Evolutionary conservation across 352 stramenopile genomes (phyloP).

Genomic region (Phytophthora macrochlamydospora): DNA sequence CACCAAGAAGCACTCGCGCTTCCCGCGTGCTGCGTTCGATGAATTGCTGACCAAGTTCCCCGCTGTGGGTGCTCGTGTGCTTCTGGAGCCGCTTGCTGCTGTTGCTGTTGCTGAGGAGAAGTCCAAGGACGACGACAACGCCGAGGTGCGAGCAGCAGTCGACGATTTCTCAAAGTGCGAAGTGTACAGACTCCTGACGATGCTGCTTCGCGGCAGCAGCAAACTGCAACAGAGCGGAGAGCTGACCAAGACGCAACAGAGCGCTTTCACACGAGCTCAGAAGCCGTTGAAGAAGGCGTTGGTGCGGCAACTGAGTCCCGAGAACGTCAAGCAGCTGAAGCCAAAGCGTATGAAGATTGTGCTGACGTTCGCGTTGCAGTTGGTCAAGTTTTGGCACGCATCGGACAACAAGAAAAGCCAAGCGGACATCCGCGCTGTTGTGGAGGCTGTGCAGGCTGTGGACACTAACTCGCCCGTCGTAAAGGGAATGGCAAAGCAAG

Average conservation of each 20-base stretch:
- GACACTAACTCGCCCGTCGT: constrained; percentile 69
- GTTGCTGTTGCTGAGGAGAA: constrained; percentile 49
- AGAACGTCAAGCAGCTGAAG: constrained; percentile 57
- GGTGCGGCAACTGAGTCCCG: constrained; percentile 44
- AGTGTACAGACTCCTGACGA: constrained; percentile 73
- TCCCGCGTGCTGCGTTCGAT: constrained; percentile 72
- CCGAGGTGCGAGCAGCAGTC: constrained; percentile 29
- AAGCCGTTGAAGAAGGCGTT: constrained; percentile 47
- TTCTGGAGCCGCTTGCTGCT: constrained; percentile 58
- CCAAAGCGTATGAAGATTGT: constrained; percentile 82
- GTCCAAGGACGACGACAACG: constrained; percentile 26
- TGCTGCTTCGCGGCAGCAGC: constrained; percentile 48
- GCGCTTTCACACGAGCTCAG: constrained; percentile 41
- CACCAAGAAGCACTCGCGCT: constrained; percentile 85
- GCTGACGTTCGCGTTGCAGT: constrained; percentile 64
- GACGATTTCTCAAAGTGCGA: constrained; percentile 85
- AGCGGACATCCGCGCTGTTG: constrained; percentile 38
- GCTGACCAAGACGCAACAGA: constrained; percentile 31
- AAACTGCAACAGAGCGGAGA: constrained; percentile 30
- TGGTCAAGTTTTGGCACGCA: constrained; percentile 67
- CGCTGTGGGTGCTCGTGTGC: constrained; percentile 50
- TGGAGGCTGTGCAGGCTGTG: constrained; percentile 51
- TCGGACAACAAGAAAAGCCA: constrained; percentile 26
- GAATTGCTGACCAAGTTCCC: constrained; percentile 67
- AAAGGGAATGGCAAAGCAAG: constrained; percentile 75